These are phyloP conservation scores for Fomitopsis pinicola DNA, from an alignment of 1,284 basidiomycete species.

Conservation along the genomic window DNA sequence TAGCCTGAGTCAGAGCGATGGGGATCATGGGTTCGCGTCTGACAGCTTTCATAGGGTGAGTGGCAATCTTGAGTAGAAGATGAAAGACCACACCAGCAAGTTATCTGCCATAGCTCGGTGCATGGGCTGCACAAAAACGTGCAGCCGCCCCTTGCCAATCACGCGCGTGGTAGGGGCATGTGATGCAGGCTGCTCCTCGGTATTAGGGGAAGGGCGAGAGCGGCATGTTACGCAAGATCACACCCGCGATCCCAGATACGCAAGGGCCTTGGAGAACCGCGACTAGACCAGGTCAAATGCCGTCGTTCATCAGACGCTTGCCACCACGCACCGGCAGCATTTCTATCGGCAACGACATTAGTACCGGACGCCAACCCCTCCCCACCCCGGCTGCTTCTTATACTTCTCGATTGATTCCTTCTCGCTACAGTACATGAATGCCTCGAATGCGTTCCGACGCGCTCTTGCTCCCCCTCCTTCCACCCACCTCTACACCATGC, in stretches of 20 bases:
- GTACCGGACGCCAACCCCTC: slow-evolving; percentile 15
- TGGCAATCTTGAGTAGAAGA: too few species aligned
- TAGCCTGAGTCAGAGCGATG: too few species aligned
- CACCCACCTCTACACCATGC: slow-evolving; percentile 36
- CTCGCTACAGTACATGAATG: slow-evolving; percentile 20
- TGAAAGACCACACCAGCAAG: too few species aligned
- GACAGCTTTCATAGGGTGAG: too few species aligned
- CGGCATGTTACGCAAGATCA: not conserved
- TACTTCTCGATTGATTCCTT: slow-evolving; percentile 26
- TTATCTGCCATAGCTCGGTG: too few species aligned
- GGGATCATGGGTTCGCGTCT: too few species aligned
- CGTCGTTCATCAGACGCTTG: slow-evolving; percentile 23
- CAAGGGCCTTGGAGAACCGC: not conserved
- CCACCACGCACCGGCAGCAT: slow-evolving; percentile 22
- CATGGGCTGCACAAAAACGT: too few species aligned
- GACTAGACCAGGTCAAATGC: slow-evolving; percentile 23
- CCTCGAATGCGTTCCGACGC: slow-evolving; percentile 20
- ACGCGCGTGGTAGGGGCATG: slow-evolving; percentile 9
- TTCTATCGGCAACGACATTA: slow-evolving; percentile 22
- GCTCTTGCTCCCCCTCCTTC: slow-evolving; percentile 9
- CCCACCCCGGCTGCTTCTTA: slow-evolving; percentile 20
- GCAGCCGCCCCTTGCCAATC: not conserved
- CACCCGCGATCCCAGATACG: slow-evolving; percentile 9
- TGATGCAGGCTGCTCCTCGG: slow-evolving; percentile 10
- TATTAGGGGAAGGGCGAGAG: not conserved